Conservation (phyloP, 2,329 filamentous ascomycete genomes). For the Scytalidium sp. region DNA sequence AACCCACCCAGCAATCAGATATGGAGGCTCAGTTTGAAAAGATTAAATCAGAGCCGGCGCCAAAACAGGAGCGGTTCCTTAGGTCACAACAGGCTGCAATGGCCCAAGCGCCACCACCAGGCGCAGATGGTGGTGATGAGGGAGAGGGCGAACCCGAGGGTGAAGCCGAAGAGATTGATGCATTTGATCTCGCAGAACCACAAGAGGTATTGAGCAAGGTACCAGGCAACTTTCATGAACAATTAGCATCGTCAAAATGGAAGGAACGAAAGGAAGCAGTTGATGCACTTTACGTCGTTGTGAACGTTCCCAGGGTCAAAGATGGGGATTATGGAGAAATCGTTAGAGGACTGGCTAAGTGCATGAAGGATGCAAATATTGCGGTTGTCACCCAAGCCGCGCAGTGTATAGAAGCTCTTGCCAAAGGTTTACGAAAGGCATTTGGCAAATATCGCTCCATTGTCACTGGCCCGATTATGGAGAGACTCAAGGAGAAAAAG, state of each 20-base stretch:
- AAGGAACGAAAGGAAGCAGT: constrained; percentile 96
- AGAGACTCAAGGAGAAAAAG: constrained; percentile 97
- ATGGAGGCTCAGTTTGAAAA: constrained; percentile 93
- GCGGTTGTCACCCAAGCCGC: constrained; percentile 91
- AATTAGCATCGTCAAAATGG: constrained; percentile 90
- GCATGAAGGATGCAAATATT: constrained; percentile 98
- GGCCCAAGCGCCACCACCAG: constrained; percentile 62
- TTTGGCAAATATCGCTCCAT: constrained; percentile 79
- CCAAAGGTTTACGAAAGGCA: constrained; percentile 74
- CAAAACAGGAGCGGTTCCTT: constrained; percentile 87
- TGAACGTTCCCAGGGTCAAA: constrained; percentile 89
- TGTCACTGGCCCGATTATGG: constrained; percentile 87
- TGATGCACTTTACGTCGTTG: constrained; percentile 70
- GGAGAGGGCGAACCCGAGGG: constrained; percentile 57
- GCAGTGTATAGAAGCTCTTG: constrained; percentile 85
- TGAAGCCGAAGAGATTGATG: constrained; percentile 68
- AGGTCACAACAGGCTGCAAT: constrained; percentile 84
- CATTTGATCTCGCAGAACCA: constrained; percentile 78
- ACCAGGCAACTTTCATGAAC: constrained; percentile 77
- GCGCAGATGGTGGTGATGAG: constrained; percentile 54
- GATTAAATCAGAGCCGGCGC: constrained; percentile 79
- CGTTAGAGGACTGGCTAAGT: constrained; percentile 80
- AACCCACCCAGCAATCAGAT: constrained; percentile 92
- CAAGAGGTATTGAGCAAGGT: constrained; percentile 83
- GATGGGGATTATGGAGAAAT: constrained; percentile 87